Evolutionary conservation across 257 asterid genomes (phyloP), one percentile per base, ranked within the genome.

Genomic region (Misopates orontium): DNA sequence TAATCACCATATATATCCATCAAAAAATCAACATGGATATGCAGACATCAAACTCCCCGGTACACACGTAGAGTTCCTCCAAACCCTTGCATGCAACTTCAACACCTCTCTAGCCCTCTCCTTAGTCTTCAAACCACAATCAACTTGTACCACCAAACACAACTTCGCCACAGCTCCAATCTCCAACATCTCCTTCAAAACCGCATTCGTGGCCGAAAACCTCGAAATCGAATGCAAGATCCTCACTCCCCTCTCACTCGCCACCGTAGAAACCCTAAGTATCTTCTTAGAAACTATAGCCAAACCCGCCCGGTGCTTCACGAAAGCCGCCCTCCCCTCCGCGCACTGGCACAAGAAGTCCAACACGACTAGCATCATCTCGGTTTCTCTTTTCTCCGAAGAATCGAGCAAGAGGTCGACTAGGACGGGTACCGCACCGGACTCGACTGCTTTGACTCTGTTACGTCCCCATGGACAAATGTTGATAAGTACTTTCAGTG

Each of bases 261-360:
- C 95, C 1, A 73, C 78, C 17, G 63, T 64, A 0, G 97, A 92
- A 61, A 92, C 95, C 84, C 97, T 84, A 5, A 92, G 80, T 1
- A 87, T 83, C 81, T 89, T 92, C 77, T 89, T 92, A 0, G 98
- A 84, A 0, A 92, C 88, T 2, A 87, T 55, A 1, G 97, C 97
- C 28, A 92, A 10, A 1, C 98, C 98, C 0, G 95, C 98, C 0
- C 82, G 72, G 70, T 92, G 98, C n/a, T 60, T 75, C 47, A 89
- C 21, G 24, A 92, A 52, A 75, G 78, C 95, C 0, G 96, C 86
- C 56, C 98, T 69, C 2, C 98, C 98, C 50, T 92, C 98, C 0
- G 98, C 96, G 57, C 91, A 84, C 64, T 81, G 95, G 81, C 96
- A 87, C 1, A 89, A 68, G 45, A 67, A 59, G 40, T 92, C 98